Conservation (phyloP, 306 rosid genomes). For the peach (Prunus persica) region Prunus_persica_NCBIv2 NC_034010.1:21305001-21305500, state of each 20-base stretch:
- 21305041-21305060: neutral
- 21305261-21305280: conserved; percentile 35
- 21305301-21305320: conserved; percentile 45
- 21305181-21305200: conserved; percentile 27
- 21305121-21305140: neutral
- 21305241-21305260: conserved; percentile 42
- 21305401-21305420: neutral
- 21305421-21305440: neutral
- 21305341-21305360: neutral
- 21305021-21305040: neutral
- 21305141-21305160: neutral
- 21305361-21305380: neutral
- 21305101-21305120: neutral
- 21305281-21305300: conserved; percentile 38
- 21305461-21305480: too few relatives aligned
- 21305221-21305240: conserved; percentile 27
- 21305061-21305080: neutral
- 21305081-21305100: neutral
- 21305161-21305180: neutral
- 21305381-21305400: neutral
- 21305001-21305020: neutral
- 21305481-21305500: too few relatives aligned
- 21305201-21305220: conserved; percentile 9
- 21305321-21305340: conserved; percentile 43
- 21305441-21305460: neutral